Evolutionary conservation across 176 grass and related monocot genomes (phyloP).

Genomic region (Leersia perrieri): DNA sequence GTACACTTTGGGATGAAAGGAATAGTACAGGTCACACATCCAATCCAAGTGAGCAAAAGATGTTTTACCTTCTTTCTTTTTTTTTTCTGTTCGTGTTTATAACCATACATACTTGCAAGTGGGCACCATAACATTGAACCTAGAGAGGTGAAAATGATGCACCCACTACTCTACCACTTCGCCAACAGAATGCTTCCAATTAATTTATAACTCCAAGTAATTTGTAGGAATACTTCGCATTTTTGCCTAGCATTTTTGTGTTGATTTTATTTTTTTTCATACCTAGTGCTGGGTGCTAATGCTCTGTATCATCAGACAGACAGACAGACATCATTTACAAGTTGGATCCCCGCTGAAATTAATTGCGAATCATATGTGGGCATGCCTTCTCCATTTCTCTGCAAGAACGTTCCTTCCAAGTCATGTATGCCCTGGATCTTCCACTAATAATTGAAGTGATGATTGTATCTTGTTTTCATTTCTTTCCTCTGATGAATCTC

Average conservation of each 20-base stretch:
- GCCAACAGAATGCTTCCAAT: neutral
- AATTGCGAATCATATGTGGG: neutral
- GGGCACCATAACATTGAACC: no score
- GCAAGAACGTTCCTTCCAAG: constrained; percentile 24
- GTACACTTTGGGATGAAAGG: no score
- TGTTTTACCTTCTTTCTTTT: no score
- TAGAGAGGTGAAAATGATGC: neutral
- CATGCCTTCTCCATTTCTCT: neutral
- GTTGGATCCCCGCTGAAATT: neutral
- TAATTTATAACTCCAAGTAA: neutral
- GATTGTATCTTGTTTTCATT: neutral
- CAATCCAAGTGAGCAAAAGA: no score
- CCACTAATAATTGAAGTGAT: constrained; percentile 26
- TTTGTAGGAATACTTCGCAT: no score
- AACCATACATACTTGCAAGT: no score
- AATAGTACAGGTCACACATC: no score
- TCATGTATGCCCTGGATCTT: neutral
- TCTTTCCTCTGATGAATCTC: constrained; percentile 14
- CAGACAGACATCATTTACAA: no score
- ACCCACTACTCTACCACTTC: neutral
- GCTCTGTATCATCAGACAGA: neutral
- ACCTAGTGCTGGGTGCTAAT: neutral
- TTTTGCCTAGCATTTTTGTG: neutral
- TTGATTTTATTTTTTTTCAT: neutral
- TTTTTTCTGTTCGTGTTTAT: no score